A percentile compares a stretch with the other conserved stretches of the same genome.
Evolutionary conservation across 2,329 filamentous ascomycete genomes (phyloP).

Genomic region (Botrytis tulipae): DNA sequence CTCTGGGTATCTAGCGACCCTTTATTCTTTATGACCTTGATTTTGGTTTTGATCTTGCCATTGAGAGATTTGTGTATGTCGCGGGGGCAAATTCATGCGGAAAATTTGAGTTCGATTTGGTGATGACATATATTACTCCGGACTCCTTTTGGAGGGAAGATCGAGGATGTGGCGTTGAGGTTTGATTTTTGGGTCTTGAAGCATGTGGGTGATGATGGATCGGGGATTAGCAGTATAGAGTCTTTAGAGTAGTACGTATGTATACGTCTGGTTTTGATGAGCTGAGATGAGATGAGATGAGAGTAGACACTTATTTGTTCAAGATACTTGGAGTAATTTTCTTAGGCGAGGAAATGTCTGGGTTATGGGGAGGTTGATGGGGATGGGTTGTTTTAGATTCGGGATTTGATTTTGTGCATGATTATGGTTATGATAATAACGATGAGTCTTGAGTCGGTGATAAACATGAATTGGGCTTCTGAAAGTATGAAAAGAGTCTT

Average conservation of each 20-base stretch:
- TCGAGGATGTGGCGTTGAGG: not conserved
- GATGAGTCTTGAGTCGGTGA: not conserved
- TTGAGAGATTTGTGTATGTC: rapidly evolving
- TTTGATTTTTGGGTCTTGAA: not conserved
- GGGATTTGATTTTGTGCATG: not conserved
- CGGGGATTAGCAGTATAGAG: not conserved
- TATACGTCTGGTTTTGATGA: not conserved
- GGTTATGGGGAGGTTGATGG: not conserved
- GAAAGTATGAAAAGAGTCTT: not conserved
- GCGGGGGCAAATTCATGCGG: too few relatives aligned
- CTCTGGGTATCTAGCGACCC: not conserved
- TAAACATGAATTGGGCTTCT: not conserved
- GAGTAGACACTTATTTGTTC: not conserved
- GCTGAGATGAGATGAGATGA: not conserved
- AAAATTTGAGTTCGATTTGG: too few relatives aligned
- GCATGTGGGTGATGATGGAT: not conserved
- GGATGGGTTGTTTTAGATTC: not conserved
- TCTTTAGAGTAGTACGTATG: not conserved
- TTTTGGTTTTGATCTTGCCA: not conserved
- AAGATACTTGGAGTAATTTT: not conserved
- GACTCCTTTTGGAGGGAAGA: not conserved
- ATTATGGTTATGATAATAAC: not conserved
- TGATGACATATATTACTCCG: not conserved
- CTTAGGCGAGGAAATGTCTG: not conserved
- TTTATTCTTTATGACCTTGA: too few relatives aligned